These are phyloP conservation scores for Tulasnella sp. DNA, from an alignment of 768 basidiomycete species.

Conservation along the genomic window DNA sequence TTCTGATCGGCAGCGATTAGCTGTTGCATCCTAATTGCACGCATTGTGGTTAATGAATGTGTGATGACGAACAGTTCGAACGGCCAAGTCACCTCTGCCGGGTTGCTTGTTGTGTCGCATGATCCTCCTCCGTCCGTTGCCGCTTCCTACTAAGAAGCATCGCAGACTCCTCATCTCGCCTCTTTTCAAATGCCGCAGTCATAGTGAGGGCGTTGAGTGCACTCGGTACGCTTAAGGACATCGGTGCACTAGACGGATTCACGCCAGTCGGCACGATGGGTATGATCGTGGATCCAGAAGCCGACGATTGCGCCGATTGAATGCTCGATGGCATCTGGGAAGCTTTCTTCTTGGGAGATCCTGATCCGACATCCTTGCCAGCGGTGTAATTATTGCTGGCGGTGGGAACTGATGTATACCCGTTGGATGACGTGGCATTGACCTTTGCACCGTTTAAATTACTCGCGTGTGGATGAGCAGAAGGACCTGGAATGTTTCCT, in stretches of 20 bases:
- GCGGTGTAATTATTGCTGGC: too few relatives aligned
- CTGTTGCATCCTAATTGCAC: constrained; percentile 39
- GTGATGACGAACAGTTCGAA: background rate
- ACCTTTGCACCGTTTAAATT: too few relatives aligned
- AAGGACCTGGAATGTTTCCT: too few relatives aligned
- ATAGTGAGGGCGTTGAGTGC: background rate
- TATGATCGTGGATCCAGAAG: background rate
- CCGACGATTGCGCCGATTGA: too few relatives aligned
- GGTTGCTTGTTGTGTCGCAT: constrained; percentile 2
- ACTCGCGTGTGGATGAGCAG: too few relatives aligned
- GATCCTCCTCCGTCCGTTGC: constrained; percentile 13
- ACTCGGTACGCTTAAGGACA: background rate
- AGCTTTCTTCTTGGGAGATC: background rate
- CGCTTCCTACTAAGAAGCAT: constrained; percentile 12
- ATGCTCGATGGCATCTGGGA: too few relatives aligned
- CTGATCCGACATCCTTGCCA: background rate
- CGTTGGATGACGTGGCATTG: too few relatives aligned
- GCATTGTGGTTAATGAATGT: background rate
- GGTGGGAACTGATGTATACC: too few relatives aligned
- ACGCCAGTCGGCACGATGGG: background rate
- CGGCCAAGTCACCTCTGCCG: constrained; percentile 7
- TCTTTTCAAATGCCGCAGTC: background rate
- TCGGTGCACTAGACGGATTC: background rate
- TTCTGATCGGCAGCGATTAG: constrained; percentile 53
- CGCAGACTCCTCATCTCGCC: background rate